A percentile compares a stretch with the other conserved stretches of the same genome.
phyloP scores from a whole-genome alignment of 192 early-diverging fungal genomes.

The Neocallimastix lanati region DNA sequence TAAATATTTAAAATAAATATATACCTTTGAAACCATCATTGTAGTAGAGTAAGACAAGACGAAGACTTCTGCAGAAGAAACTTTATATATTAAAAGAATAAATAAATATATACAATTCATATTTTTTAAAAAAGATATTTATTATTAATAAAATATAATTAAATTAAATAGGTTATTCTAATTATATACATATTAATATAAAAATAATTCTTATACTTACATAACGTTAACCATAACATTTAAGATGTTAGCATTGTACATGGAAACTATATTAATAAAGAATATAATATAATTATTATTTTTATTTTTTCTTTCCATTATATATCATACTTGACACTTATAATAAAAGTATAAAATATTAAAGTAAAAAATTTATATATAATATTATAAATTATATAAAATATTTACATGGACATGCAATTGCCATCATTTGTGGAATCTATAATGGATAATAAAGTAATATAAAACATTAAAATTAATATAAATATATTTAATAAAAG shows the following conservation, averaged over 20 bases:
- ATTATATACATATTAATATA: no score
- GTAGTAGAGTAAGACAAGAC: background rate
- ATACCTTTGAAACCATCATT: background rate
- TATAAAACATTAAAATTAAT: background rate
- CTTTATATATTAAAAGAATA: background rate
- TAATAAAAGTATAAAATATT: no score
- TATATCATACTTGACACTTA: no score
- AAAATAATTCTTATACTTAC: no score
- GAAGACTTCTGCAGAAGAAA: background rate
- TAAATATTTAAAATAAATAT: no score
- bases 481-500: background rate
- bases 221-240: background rate
- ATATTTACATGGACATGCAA: background rate
- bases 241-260: background rate
- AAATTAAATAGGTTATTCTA: no score
- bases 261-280: background rate
- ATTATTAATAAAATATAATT: no score
- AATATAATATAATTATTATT: no score
- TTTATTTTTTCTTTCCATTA: no score
- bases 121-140: no score
- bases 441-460: background rate
- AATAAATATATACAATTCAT: no score
- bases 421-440: background rate
- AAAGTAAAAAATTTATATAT: no score
- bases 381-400: background rate